Base-by-base conservation (phyloP, 2,329 filamentous ascomycete species). In the Aspergillus arachidicola region DNA sequence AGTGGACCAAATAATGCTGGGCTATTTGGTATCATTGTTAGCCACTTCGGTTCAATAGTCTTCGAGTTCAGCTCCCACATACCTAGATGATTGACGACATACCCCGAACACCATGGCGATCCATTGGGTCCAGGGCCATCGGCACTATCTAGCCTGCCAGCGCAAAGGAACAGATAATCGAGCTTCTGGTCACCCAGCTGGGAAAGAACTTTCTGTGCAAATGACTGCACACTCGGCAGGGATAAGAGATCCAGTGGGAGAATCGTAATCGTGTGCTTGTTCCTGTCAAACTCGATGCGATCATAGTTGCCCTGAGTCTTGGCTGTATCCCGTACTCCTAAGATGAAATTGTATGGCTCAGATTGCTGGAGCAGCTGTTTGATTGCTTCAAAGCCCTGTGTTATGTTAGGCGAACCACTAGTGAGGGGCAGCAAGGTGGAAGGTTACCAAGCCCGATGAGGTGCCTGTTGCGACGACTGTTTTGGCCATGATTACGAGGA, bases 311-410 rank as follows among this genome's bases (percentile, higher is more conserved):
- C 23, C 6, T 28, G 46, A 10, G 46, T 9, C 14, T 14, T 50
- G 5, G 3, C 12, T 3, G 64, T 66, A 28, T 69, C 67, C 28
- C 71, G 69, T 11, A 58, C 69, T 10, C 70, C 70, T 4, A 72
- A 55, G 12, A 72, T 70, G 43, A 72, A 72, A 23, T 62, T 66
- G 54, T 72, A 68, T 1, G 70, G 66, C 59, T 70, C 62, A 14
- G 64, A 46, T 16, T 69, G 58, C 43, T 70, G 60, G 7, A 72
- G 65, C 12, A 72, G 43, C 41, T 72, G 70, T 38, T 72, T 72
- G 34, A 72, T 60, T 19, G 61, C 59, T 65, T 72, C 70, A n/a
- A 72, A 72, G 43, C 70, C 70, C 70, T 72, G 55, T 11, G n/a
- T 26, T 4, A 1, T 41, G 38, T 30, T 45, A 30, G 28, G 30